Base-by-base conservation (phyloP, 805 yeast species). In the Pichia rugopelliculosa region DNA sequence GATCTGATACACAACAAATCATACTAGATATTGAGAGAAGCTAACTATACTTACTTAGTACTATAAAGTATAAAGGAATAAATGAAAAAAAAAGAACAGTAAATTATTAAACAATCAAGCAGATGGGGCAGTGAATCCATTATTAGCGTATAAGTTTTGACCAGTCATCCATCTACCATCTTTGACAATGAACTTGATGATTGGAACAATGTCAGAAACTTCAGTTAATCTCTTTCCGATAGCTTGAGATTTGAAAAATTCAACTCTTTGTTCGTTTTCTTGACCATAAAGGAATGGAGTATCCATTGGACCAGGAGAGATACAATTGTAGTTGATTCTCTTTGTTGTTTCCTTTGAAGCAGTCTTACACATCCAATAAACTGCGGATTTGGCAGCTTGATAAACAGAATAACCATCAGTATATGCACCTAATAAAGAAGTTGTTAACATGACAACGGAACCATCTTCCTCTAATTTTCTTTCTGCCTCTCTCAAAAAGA, bases 131-230 rank as follows among this genome's bases (percentile, higher is more conserved):
- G 84, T 78, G 64, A 79, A 79, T 6, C 85, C 86, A 53, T 84
- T 84, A 42, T 74, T 71, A 44, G 82, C 81, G 54, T 70, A 81
- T 46, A 81, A 67, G 53, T 84, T 80, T 64, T 82, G 88, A 44
- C 87, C 87, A 42, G 79, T 79, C 60, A 81, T 74, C 86, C 87
- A 82, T 56, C 70, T 71, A 49, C 87, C 87, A 52, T 79, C 83
- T 44, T 81, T 74, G 33, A 71, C 82, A 60, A 81, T 68, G 61
- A 81, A 79, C 52, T 74, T 65, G 49, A 81, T 60, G 46, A 79
- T 76, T 52, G 87, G 87, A 47, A 76, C 84, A 59, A 82, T 80
- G 56, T 82, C 87, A 39, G 65, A 65, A 47, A 74, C 67, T 56
- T 78, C 71, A 20, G 87, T 81, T 51, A 82, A 69, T 65, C 82